phyloP scores from a whole-genome alignment of 2,329 filamentous ascomycete genomes.

The Mollisia scopiformis region DNA sequence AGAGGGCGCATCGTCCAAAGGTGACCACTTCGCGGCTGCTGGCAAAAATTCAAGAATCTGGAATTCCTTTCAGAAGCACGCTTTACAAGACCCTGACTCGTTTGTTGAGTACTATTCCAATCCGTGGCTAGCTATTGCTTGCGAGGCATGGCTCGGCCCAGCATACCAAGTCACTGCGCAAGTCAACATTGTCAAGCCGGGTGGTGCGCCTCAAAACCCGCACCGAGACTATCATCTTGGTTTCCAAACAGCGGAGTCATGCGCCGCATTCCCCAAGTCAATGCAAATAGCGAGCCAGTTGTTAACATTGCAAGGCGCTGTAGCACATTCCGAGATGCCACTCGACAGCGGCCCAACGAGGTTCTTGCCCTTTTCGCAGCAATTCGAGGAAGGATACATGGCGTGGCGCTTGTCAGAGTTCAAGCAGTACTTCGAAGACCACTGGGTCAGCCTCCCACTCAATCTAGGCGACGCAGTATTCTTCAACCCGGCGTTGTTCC shows the following conservation, averaged over 20 bases:
- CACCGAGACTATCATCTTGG: constrained; percentile 69
- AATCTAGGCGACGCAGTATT: constrained; percentile 62
- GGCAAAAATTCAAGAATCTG: constrained; percentile 63
- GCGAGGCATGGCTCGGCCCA: constrained; percentile 60
- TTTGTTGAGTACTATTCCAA: constrained; percentile 64
- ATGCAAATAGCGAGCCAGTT: constrained; percentile 58
- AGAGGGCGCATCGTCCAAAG: constrained; percentile 47
- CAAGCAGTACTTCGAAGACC: constrained; percentile 53
- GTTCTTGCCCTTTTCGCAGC: constrained; percentile 63
- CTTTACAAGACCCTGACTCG: constrained; percentile 50
- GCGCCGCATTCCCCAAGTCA: constrained; percentile 51
- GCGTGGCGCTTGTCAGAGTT: constrained; percentile 58
- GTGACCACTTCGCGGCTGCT: constrained; percentile 62
- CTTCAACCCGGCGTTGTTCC: constrained; percentile 66
- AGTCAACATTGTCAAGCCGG: constrained; percentile 64
- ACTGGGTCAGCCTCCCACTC: constrained; percentile 56
- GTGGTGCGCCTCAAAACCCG: constrained; percentile 56
- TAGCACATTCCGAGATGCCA: constrained; percentile 65
- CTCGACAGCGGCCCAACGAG: constrained; percentile 60
- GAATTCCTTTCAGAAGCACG: constrained; percentile 68
- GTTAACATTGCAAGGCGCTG: constrained; percentile 64
- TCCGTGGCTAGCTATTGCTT: constrained; percentile 56
- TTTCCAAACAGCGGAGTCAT: constrained; percentile 55
- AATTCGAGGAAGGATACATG: constrained; percentile 58
- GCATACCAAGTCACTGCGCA: constrained; percentile 63